Conservation (phyloP, 257 asterid genomes). For the Rubia yunnanensis region DNA sequence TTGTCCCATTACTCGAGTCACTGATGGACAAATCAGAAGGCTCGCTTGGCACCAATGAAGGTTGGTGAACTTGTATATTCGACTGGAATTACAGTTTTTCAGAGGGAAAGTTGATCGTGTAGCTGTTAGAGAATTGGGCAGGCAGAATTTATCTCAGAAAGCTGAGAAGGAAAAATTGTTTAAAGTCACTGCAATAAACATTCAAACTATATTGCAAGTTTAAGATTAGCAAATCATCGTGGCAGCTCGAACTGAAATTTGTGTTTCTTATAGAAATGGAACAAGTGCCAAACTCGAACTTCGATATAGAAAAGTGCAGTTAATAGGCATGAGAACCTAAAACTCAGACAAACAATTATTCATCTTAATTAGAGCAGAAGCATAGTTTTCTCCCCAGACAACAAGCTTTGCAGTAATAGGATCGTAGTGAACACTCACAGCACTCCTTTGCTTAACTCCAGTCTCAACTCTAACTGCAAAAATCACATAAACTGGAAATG, state of each 20-base stretch:
- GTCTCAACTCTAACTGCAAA: constrained; percentile 95
- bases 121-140: background rate
- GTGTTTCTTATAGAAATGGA: background rate
- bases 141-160: background rate
- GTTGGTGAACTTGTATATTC: too few relatives aligned
- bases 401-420: constrained; percentile 99
- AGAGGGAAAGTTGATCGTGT: background rate
- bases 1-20: too few relatives aligned
- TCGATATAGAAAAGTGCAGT: background rate
- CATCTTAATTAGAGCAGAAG: constrained; percentile 69
- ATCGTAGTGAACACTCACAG: constrained; percentile 96
- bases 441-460: constrained; percentile 92
- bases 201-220: background rate
- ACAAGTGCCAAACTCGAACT: background rate
- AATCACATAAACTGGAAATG: background rate
- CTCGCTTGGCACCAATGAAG: too few relatives aligned
- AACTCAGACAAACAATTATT: constrained; percentile 79
- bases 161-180: background rate
- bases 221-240: background rate
- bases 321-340: constrained; percentile 42
- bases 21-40: too few relatives aligned
- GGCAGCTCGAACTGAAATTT: background rate
- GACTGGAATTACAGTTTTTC: too few relatives aligned
- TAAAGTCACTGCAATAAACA: background rate
- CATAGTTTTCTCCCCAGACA: constrained; percentile 92